phyloP scores from a whole-genome alignment of 1,139 yeast genomes.

The Suhomyces bribrorum region DNA sequence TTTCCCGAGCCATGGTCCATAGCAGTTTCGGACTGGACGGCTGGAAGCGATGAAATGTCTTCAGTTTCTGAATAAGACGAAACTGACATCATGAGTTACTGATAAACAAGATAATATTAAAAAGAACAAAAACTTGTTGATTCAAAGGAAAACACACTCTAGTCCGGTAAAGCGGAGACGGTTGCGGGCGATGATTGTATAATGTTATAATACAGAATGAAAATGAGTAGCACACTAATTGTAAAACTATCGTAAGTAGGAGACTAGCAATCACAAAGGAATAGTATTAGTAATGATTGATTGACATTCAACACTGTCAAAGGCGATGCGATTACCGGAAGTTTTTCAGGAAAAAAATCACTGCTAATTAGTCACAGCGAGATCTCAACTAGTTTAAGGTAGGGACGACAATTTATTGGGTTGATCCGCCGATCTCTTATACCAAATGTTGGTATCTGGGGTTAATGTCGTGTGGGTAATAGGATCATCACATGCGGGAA shows the following conservation, averaged over 20 bases:
- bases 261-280: no score
- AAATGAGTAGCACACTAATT: no score
- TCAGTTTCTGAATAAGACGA: background rate
- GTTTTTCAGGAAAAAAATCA: background rate
- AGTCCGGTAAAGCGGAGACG: no score
- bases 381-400: background rate
- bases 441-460: background rate
- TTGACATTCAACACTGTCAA: no score
- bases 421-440: background rate
- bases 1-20: constrained; percentile 6
- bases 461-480: constrained; percentile 1
- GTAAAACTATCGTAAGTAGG: no score
- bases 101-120: background rate
- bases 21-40: constrained; percentile 1
- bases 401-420: background rate
- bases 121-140: no score
- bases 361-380: background rate
- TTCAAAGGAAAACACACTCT: no score
- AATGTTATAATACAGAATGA: no score
- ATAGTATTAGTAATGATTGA: no score
- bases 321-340: no score
- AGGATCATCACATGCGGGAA: background rate
- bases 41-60: background rate
- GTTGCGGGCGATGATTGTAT: no score
- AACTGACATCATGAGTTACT: constrained; percentile 1